Evolutionary conservation across 768 basidiomycete genomes (phyloP).

Genomic region (Sporobolomyces pararoseus): DNA sequence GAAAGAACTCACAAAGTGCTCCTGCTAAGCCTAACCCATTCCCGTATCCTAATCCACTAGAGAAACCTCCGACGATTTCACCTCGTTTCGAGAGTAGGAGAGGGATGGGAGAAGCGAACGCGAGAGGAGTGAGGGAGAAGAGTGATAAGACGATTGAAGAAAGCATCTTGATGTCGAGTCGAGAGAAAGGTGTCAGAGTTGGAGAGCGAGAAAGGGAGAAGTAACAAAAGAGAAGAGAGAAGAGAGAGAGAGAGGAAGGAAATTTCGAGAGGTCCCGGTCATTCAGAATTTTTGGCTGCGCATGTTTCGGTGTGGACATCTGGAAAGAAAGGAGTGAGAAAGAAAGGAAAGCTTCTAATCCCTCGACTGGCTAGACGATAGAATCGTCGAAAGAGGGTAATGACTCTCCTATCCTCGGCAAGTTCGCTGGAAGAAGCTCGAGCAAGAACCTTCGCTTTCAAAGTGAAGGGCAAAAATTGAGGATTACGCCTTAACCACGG

Average conservation of each 20-base stretch:
- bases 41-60: not conserved
- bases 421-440: no score
- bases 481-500: no score
- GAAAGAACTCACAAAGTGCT: no score
- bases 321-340: not conserved
- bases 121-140: not conserved
- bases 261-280: no score
- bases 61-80: not conserved
- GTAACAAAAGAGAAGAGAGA: not conserved
- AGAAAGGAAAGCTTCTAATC: not conserved
- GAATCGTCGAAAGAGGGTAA: not conserved
- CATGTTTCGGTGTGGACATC: not conserved
- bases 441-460: no score
- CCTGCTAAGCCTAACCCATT: not conserved
- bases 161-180: not conserved
- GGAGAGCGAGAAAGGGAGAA: not conserved
- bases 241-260: not conserved
- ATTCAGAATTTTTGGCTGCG: no score
- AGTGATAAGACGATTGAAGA: not conserved
- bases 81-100: not conserved
- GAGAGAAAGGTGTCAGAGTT: not conserved
- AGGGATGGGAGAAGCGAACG: not conserved
- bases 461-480: no score
- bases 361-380: not conserved
- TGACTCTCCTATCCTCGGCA: no score